Evolutionary conservation across 2,329 filamentous ascomycete species (phyloP).

Genomic region (Ramularia collo-cygni): DNA sequence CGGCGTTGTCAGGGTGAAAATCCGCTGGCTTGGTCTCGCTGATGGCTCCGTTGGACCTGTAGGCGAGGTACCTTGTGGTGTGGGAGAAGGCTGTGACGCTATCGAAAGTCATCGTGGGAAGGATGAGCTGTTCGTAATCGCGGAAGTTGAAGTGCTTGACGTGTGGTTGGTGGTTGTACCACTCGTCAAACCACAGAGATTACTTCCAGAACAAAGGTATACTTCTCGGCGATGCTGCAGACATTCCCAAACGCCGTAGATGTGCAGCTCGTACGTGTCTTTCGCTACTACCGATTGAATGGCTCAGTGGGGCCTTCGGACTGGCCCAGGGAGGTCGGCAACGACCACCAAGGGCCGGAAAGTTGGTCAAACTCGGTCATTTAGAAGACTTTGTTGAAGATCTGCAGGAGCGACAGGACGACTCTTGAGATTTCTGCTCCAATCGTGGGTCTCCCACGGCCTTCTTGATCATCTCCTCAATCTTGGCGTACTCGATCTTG

Average conservation of each 20-base stretch:
- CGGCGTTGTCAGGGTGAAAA: conserved; percentile 1
- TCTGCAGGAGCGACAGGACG: too few species aligned
- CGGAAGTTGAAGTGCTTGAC: conserved; percentile 6
- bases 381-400: too few species aligned
- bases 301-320: too few species aligned
- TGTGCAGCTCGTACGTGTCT: conserved; percentile 4
- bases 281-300: too few species aligned
- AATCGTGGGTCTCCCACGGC: too few species aligned
- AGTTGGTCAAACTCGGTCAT: too few species aligned
- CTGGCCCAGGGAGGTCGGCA: too few species aligned
- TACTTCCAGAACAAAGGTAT: conserved; percentile 10
- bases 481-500: conserved; percentile 20
- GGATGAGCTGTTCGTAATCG: conserved; percentile 15
- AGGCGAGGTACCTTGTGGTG: conserved; percentile 28
- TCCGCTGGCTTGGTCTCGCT: conserved; percentile 21
- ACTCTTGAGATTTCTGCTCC: too few species aligned
- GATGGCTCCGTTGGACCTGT: conserved; percentile 25
- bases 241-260: conserved; percentile 14
- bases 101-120: conserved; percentile 27
- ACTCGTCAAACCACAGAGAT: conserved; percentile 15
- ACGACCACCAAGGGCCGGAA: too few species aligned
- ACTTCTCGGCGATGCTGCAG: conserved; percentile 12
- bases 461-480: conserved; percentile 17
- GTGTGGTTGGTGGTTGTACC: conserved; percentile 6
- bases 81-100: conserved; percentile 24